Evolutionary conservation across 345 rosid species (phyloP).

Genomic region (Eucalyptus sp.): DNA sequence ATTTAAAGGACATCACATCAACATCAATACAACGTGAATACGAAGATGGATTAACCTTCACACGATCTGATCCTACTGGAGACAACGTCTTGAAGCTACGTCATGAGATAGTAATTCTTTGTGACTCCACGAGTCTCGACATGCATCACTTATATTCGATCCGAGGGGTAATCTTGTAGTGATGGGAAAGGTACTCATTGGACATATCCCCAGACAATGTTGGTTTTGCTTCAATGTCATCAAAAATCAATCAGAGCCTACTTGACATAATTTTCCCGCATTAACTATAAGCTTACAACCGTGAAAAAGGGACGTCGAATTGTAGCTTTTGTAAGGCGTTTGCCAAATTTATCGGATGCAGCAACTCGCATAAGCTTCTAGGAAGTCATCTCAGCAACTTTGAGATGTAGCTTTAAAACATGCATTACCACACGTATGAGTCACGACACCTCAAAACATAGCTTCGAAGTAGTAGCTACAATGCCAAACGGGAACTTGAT

Average conservation of each 20-base stretch:
- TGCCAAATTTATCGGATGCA: background rate
- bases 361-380: background rate
- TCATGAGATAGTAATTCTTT: background rate
- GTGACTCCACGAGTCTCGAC: background rate
- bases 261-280: background rate
- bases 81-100: background rate
- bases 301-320: background rate
- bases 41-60: background rate
- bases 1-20: background rate
- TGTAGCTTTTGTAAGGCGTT: background rate
- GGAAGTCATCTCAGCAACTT: background rate
- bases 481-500: background rate
- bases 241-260: background rate
- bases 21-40: background rate
- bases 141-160: background rate
- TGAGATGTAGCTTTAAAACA: background rate
- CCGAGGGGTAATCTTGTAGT: background rate
- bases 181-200: background rate
- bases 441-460: background rate
- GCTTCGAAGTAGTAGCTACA: background rate
- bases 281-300: background rate
- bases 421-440: rapidly evolving
- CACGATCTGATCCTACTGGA: background rate
- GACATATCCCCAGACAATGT: background rate
- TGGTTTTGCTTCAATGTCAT: background rate